Base-by-base conservation (phyloP, 352 stramenopile genomes). In the Globisporangium recalcitrans region DNA sequence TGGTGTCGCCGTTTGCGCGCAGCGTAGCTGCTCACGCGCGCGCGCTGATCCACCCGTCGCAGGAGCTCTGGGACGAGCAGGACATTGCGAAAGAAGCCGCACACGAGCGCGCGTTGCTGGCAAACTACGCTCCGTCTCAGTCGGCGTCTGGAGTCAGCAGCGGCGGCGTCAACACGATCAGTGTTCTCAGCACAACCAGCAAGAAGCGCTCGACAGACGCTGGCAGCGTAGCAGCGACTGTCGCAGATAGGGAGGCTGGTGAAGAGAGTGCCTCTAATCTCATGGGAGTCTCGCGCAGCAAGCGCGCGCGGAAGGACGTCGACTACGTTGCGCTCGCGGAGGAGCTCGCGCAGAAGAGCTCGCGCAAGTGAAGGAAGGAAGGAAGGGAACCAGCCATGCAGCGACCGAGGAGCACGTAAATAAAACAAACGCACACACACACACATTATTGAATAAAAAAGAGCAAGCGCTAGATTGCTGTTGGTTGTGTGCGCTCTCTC, bases 1-100 rank as follows among this genome's bases (percentile, higher is more conserved):
- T 95, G 67, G 75, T 91, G 9, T 94, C 85, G 10, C 78, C 82
- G 19, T 93, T 95, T 44, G 85, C 83, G 9, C 76, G 85, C 38
- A 93, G 80, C 47, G 82, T 93, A 7, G 82, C 84, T 4, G 82
- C 82, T 0, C 82, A 93, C 40, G 70, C 82, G 14, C 82, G 81
- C 3, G 82, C 80, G 40, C 70, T 91, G 13, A 68, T 80, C 19
- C 73, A 75, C 48, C 81, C 80, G 10, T 71, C 82, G 19, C 66
- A 70, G 19, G 73, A 84, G 58, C 59, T 27, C 8, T 88, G 79
- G 75, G 62, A 82, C 59, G 69, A 80, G 9, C 49, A 73, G 36
- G 63, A 77, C 31, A 72, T 85, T 32, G 70, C 70, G 13, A 81
- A 77, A 38, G 78, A 91, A 59, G 74, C 77, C 0, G 67, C 68